Percentiles rank a stretch among this genome's conserved stretches.
These are phyloP conservation scores for Huntiella omanensis DNA, from an alignment of 2,329 filamentous ascomycete species.

Conservation along the genomic window DNA sequence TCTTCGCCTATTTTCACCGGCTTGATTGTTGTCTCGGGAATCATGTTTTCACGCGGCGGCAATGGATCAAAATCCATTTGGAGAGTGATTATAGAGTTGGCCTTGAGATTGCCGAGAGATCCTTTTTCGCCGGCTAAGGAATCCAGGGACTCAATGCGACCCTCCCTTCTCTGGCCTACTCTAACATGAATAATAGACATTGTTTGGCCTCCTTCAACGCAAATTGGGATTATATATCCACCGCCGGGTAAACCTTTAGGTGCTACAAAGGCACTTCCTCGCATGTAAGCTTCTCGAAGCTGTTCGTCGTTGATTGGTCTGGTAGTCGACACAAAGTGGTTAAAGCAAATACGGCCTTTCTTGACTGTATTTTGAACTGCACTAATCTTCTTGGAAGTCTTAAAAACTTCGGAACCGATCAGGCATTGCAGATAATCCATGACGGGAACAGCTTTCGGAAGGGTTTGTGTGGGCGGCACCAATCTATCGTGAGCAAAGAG, in stretches of 20 bases:
- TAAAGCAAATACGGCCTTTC: slow-evolving; percentile 7
- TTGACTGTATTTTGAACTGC: neutral
- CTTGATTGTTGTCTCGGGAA: neutral
- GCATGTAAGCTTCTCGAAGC: slow-evolving; percentile 4
- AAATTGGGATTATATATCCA: slow-evolving; percentile 7
- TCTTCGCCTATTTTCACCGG: neutral
- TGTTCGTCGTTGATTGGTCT: neutral
- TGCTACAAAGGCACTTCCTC: slow-evolving; percentile 5
- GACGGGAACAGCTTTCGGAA: slow-evolving; percentile 1
- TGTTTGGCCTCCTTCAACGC: neutral
- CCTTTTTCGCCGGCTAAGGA: neutral
- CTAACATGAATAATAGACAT: slow-evolving; percentile 6
- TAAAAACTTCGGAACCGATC: neutral
- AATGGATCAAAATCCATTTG: slow-evolving; percentile 5
- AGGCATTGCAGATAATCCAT: slow-evolving; percentile 2
- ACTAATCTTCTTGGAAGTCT: neutral
- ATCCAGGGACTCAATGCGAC: neutral
- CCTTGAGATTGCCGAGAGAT: neutral
- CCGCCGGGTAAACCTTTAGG: slow-evolving; percentile 3
- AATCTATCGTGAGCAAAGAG: slow-evolving; percentile 5
- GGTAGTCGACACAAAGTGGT: slow-evolving; percentile 3
- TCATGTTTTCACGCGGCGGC: neutral
- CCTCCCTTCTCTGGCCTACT: neutral
- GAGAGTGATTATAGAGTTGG: slow-evolving; percentile 1
- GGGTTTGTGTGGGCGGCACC: neutral